Base-by-base conservation (phyloP, 2,329 filamentous ascomycete species). In the Coniochaeta ligniaria region DNA sequence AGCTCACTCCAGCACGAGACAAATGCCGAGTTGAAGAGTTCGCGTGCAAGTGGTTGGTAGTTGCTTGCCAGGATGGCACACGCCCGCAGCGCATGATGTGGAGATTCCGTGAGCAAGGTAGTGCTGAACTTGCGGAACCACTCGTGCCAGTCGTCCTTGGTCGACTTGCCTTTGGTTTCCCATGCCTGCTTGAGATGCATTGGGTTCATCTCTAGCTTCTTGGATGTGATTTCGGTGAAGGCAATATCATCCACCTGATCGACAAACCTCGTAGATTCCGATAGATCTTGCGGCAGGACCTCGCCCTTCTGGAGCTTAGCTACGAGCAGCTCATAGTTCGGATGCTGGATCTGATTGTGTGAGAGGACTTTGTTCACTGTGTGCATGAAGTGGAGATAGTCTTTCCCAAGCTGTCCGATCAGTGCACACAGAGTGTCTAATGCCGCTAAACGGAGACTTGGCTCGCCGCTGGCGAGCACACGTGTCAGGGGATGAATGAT, bases 1-100 rank as follows among this genome's bases (percentile, higher is more conserved):
- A 99, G 78, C 71, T 99, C 95, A 57, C 92, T 96, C 95, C 95
- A 99, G 75, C 95, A 99, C 5, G 94, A 98, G 1, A 98, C 94
- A 69, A 99, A 99, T 0, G 95, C 95, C 16, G 95, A 96, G 73
- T 99, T 99, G 82, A 99, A 99, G 2, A 99, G 80, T 69, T 96
- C 94, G 61, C 92, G 88, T 12, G 96, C 93, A 43, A 99, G 83
- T 0, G 95, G 94, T 41, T 93, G 87, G 73, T 98, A 97, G 16
- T 95, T 88, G 65, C 91, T 94, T 33, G 93, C 95, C 41, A 99
- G 80, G 61, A 90, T 91, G 43, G 94, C 95, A 72, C 96, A 99
- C 50, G 95, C 95, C 65, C 95, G 85, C 1, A 99, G 81, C 9
- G 96, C 94, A 69, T 97, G 95, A 65, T 97, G 96, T 3, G 95